phyloP scores from a whole-genome alignment of 1,139 yeast species.

The Kodamaea sp. region DNA sequence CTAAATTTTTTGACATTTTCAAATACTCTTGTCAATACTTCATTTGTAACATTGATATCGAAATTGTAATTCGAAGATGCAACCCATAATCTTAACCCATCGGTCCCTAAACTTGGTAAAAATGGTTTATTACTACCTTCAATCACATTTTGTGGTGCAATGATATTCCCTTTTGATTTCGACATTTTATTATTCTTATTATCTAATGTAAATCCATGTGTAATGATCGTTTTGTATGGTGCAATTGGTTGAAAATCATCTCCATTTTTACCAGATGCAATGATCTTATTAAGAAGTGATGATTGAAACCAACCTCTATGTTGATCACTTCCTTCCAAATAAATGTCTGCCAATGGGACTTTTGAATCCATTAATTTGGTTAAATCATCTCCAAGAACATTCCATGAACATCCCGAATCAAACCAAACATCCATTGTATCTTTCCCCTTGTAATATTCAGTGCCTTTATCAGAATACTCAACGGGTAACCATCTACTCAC shows the following conservation, averaged over 20 bases:
- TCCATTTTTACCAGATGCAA: constrained; percentile 36
- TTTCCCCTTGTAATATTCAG: constrained; percentile 55
- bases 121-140: constrained; percentile 56
- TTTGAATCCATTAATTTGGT: constrained; percentile 17
- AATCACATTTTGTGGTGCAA: constrained; percentile 65
- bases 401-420: constrained; percentile 96
- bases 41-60: constrained; percentile 75
- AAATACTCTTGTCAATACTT: constrained; percentile 68
- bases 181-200: constrained; percentile 89
- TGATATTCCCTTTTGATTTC: constrained; percentile 81
- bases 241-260: constrained; percentile 42
- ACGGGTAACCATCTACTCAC: constrained; percentile 73
- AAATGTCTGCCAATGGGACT: constrained; percentile 63
- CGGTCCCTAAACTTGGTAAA: constrained; percentile 78
- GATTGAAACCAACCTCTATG: constrained; percentile 99
- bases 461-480: constrained; percentile 30
- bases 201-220: constrained; percentile 93
- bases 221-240: constrained; percentile 73
- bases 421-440: constrained; percentile 99
- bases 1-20: constrained; percentile 80
- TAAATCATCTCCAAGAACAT: constrained; percentile 47
- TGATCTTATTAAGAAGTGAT: constrained; percentile 76
- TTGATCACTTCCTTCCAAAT: constrained; percentile 93
- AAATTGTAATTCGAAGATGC: constrained; percentile 84
- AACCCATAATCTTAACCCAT: constrained; percentile 87